Conservation (phyloP, 2,329 filamentous ascomycete genomes). For the Claviceps monticola region DNA sequence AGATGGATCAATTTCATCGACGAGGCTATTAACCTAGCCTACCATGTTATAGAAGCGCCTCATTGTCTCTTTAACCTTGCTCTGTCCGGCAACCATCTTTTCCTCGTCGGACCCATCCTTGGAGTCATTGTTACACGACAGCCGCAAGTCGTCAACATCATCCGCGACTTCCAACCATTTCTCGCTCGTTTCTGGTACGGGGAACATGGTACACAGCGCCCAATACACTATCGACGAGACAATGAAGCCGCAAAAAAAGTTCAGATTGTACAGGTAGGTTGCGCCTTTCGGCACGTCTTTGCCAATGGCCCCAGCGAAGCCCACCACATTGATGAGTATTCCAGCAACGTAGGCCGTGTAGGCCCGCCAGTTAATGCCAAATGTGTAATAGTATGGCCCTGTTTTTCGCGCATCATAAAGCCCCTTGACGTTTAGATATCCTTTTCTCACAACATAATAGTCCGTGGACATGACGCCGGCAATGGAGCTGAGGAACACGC, state of each 20-base stretch:
- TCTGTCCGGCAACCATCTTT: neutral
- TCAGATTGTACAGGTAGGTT: constrained; percentile 76
- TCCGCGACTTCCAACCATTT: constrained; percentile 66
- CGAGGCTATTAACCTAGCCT: neutral
- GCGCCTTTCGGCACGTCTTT: constrained; percentile 59
- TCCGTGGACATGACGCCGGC: constrained; percentile 83
- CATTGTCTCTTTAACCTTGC: constrained; percentile 1
- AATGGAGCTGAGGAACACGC: constrained; percentile 85
- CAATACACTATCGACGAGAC: constrained; percentile 57
- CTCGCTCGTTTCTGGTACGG: constrained; percentile 60
- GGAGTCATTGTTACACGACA: constrained; percentile 31
- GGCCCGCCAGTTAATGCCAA: constrained; percentile 68
- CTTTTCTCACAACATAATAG: constrained; percentile 75
- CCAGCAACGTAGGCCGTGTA: constrained; percentile 73
- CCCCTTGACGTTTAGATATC: constrained; percentile 64
- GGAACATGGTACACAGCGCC: constrained; percentile 51
- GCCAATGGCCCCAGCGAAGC: constrained; percentile 74
- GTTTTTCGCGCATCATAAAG: constrained; percentile 59
- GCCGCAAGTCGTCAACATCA: constrained; percentile 39
- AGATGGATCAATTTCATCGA: too few species aligned
- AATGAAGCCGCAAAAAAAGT: constrained; percentile 78
- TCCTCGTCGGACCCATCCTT: constrained; percentile 28
- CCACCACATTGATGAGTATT: constrained; percentile 82
- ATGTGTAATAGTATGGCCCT: constrained; percentile 60
- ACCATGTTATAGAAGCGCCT: too few species aligned